Evolutionary conservation across 768 basidiomycete species (phyloP), one percentile per base, ranked within the genome.

Genomic region (Rhodosporidiobolus odoratus): DNA sequence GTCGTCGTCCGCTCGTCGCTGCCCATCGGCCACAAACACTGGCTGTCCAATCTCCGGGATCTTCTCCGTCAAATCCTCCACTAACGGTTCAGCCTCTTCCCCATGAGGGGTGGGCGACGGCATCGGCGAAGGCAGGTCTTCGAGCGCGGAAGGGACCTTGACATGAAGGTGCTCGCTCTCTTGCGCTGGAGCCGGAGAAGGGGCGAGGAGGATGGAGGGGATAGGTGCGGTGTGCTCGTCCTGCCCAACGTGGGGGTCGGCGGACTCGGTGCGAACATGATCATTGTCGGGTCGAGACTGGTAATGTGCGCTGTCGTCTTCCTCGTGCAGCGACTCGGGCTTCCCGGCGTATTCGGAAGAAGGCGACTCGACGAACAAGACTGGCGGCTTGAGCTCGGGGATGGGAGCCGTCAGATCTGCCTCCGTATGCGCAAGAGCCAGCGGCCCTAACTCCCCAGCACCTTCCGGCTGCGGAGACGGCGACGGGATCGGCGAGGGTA

Each of bases 111-210:
- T 59, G 6, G 65, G 65, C 7, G 54, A 57, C 15, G 65, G 65
- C 32, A 65, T 23, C 5, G 63, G 63, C 48, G 65, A 59, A 5
- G 65, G 58, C 17, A 65, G 65, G 30, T 58, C 43, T 19, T 65
- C 65, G 34, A 48, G 34, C 37, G 25, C 38, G 32, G 65, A 48
- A 2, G 65, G 65, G 13, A 65, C 21, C 21, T 65, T 65, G 65
- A 65, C 65, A n/a, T 25, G 25, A 40, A 65, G 56, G 47, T 65
- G 63, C 34, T 65, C 43, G 6, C 27, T 30, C 25, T 65, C 63
- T 37, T 65, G 63, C 21, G 54, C 43, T 6, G 63, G 63, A 6
- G 54, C 54, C 37, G 41, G 38, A 40, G 35, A 27, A 27, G 35
- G 57, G 38, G 32, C 10, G 27, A 43, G 5, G 7, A n/a, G 8